Percentiles rank a stretch among this genome's conserved stretches.
Evolutionary conservation across 768 basidiomycete genomes (phyloP).

Genomic region (Boletus huronensis): DNA sequence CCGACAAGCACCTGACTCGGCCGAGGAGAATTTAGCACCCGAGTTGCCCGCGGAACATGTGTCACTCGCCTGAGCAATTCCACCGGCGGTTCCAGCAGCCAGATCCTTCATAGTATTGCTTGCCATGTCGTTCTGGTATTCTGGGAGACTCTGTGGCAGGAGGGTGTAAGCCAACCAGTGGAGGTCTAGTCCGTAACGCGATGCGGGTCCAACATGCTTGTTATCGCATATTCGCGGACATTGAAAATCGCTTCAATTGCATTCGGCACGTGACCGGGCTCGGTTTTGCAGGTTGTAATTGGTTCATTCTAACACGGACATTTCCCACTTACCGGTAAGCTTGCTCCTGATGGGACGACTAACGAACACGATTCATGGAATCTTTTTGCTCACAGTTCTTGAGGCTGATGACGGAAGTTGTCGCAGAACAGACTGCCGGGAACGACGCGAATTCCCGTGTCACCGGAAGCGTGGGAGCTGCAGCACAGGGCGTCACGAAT

Average conservation of each 20-base stretch:
- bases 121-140: conserved; percentile 24
- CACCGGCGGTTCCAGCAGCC: conserved; percentile 86
- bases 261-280: conserved; percentile 15
- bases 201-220: neutral
- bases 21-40: conserved; percentile 6
- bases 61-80: conserved; percentile 73
- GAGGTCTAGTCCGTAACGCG: neutral
- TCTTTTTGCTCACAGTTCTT: neutral
- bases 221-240: conserved; percentile 22
- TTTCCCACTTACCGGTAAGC: conserved; percentile 13
- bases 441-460: neutral
- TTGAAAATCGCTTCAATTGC: conserved; percentile 2
- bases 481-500: conserved; percentile 29
- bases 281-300: conserved; percentile 9
- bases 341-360: conserved; percentile 1
- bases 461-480: neutral
- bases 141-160: neutral
- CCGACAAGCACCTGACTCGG: conserved; percentile 72
- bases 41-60: neutral
- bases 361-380: conserved; percentile 6
- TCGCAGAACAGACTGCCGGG: conserved; percentile 4
- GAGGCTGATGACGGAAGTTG: conserved; percentile 14
- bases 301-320: neutral
- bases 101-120: conserved; percentile 78
- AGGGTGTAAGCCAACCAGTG: neutral